phyloP scores from a whole-genome alignment of 2,329 filamentous ascomycete species.

The Tolypocladium capitatum region DNA sequence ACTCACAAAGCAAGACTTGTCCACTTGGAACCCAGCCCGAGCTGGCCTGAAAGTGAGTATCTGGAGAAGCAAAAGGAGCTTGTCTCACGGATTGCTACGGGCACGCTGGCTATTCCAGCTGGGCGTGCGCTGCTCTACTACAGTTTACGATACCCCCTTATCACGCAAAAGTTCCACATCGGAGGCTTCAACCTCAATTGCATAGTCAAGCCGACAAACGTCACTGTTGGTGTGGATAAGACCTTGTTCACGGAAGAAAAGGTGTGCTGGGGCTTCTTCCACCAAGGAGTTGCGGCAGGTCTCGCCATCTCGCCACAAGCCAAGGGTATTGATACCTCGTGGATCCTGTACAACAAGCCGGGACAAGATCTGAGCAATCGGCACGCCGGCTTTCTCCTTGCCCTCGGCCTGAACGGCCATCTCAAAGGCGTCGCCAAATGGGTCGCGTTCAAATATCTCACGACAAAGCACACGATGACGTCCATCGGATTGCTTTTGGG shows the following conservation, averaged over 20 bases:
- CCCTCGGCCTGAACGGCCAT: slow-evolving; percentile 85
- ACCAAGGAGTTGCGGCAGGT: slow-evolving; percentile 87
- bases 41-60: slow-evolving; percentile 75
- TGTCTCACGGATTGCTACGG: slow-evolving; percentile 71
- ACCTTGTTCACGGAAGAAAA: slow-evolving; percentile 84
- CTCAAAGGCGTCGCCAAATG: slow-evolving; percentile 91
- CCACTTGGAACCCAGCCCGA: slow-evolving; percentile 60
- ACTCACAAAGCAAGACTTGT: slow-evolving; percentile 68
- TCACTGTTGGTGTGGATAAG: slow-evolving; percentile 87
- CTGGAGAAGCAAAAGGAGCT: slow-evolving; percentile 87
- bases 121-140: slow-evolving; percentile 83
- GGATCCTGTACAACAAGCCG: slow-evolving; percentile 98
- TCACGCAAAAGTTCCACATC: slow-evolving; percentile 86
- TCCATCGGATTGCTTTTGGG: slow-evolving; percentile 91
- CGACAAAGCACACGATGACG: slow-evolving; percentile 97
- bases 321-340: slow-evolving; percentile 92
- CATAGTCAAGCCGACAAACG: slow-evolving; percentile 81
- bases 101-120: slow-evolving; percentile 78
- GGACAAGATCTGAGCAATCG: slow-evolving; percentile 75
- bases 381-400: slow-evolving; percentile 89
- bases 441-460: slow-evolving; percentile 98
- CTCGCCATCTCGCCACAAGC: slow-evolving; percentile 80
- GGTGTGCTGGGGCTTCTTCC: slow-evolving; percentile 97
- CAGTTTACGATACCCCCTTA: slow-evolving; percentile 70
- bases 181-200: slow-evolving; percentile 86